phyloP scores from a whole-genome alignment of 2,329 filamentous ascomycete genomes.

The Epichloe festucae region DNA sequence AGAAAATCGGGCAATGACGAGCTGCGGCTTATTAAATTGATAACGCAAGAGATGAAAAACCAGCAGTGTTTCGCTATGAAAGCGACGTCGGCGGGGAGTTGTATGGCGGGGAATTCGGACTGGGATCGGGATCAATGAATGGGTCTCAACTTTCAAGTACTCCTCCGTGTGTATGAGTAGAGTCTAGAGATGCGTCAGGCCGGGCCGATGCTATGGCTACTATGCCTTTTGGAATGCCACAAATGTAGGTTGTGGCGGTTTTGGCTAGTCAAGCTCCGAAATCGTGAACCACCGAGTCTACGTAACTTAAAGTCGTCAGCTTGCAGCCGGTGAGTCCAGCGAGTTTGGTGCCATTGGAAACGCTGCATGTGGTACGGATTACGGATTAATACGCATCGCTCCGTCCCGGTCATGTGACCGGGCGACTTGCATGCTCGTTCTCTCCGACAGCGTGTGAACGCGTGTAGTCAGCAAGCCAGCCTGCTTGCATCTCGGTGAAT shows the following conservation, averaged over 20 bases:
- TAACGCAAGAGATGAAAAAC: no score
- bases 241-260: not conserved
- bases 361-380: no score
- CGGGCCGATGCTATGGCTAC: not conserved
- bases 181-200: not conserved
- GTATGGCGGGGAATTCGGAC: no score
- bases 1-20: not conserved
- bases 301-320: no score
- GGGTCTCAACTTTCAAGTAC: no score
- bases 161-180: not conserved
- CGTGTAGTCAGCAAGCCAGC: not conserved
- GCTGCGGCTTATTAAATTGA: no score
- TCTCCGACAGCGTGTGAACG: not conserved
- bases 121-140: no score
- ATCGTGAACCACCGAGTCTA: not conserved
- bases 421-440: not conserved
- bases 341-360: no score
- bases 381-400: not conserved
- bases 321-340: no score
- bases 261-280: not conserved
- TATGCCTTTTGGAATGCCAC: not conserved
- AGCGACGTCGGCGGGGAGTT: no score
- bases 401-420: constrained; percentile 2
- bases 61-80: no score
- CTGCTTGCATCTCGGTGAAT: not conserved